Base-by-base conservation (phyloP, 164 flowering plant genomes). In the Malania oleifera region DNA sequence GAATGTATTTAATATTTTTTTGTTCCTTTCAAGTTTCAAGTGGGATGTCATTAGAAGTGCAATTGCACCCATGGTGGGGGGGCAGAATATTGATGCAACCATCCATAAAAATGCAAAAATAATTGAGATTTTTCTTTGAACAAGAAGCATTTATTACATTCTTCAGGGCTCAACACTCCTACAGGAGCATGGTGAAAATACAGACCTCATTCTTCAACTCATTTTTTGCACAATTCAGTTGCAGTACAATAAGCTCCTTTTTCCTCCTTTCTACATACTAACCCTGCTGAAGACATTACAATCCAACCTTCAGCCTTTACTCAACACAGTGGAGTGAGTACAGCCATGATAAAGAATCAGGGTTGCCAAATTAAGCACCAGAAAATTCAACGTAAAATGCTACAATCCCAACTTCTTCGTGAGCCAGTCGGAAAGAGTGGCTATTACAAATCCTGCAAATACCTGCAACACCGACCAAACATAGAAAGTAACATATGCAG, bases 371-470 rank as follows among this genome's bases (percentile, higher is more conserved):
- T 20, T 34, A 26, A 48, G n/a, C 23, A 48, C 10, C 19, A 37
- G 8, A 31, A 61, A 41, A 31, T 28, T 4, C 34, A n/a, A n/a
- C n/a, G 18, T 11, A 22, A 56, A 67, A 55, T 69, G 72, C 81
- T 85, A 83, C 62, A 86, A 77, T 4, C 92, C 92, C 69, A 87
- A 39, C 71, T 71, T 79, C 45, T 70, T 72, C 0, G 93, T 71
- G 63, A 77, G 64, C 82, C 85, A 70, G 53, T 86, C 80, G 17
- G 98, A 80, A 48, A 86, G 77, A 68, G 82, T 91, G 24, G 90
- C 98, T 49, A 91, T 86, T 39, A 89, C 81, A 73, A 91, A 91
- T 20, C 98, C 98, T 23, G 73, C 85, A 72, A 91, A 91, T 7
- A 91, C 98, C 96, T 91, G 85, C 80, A 76, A 55, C 35, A 44